Conservation (phyloP, 2,329 filamentous ascomycete species). For the Alternaria sp. region DNA sequence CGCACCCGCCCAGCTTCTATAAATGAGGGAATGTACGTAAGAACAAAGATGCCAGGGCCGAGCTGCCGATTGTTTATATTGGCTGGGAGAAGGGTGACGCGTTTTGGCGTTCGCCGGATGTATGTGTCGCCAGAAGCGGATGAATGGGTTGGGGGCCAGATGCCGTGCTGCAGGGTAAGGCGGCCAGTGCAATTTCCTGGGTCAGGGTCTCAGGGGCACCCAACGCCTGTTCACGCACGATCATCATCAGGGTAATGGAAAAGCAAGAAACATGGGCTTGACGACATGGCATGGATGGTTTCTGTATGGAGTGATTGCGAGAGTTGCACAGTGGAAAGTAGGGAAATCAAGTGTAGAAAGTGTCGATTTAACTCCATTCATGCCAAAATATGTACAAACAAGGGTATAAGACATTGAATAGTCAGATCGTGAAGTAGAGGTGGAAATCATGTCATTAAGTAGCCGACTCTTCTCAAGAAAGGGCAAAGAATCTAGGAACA, state of each 20-base stretch:
- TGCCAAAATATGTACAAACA: slow-evolving; percentile 1
- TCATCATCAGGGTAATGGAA: background rate
- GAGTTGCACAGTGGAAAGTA: background rate
- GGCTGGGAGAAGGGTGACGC: background rate
- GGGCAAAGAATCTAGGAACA: slow-evolving; percentile 45
- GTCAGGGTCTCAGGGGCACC: slow-evolving; percentile 2
- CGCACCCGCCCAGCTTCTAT: background rate
- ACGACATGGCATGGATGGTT: background rate
- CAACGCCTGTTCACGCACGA: background rate
- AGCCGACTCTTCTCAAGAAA: slow-evolving; percentile 34
- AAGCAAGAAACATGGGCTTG: background rate
- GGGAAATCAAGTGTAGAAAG: background rate
- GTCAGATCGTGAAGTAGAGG: slow-evolving; percentile 20
- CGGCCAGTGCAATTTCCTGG: slow-evolving; percentile 10
- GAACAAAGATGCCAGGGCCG: background rate
- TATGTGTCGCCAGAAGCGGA: background rate
- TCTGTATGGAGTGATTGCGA: background rate
- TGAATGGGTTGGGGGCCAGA: background rate
- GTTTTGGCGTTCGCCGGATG: background rate
- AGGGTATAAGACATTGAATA: background rate
- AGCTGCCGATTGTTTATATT: background rate
- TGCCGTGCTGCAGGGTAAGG: background rate
- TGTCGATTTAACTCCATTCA: background rate
- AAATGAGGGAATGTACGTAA: background rate
- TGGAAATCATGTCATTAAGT: slow-evolving; percentile 46